Conservation (phyloP, 106 monocot species). For the Dendrobium officinale region DNA sequence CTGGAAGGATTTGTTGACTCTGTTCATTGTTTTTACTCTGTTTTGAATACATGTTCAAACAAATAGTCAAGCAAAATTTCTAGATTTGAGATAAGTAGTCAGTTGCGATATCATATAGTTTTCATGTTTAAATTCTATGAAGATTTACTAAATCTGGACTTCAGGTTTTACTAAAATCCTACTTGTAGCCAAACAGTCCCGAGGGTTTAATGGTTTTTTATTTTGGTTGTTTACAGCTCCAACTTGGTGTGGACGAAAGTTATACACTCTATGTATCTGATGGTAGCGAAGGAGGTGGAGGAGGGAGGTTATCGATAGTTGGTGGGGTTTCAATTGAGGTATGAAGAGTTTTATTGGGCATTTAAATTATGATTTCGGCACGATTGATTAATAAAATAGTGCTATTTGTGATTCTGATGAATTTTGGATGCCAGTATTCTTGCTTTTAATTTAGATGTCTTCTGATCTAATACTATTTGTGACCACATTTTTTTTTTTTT, state of each 20-base stretch:
- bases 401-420: neutral
- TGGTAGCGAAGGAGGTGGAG: slow-evolving; percentile 4
- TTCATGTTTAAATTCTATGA: neutral
- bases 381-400: neutral
- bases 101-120: neutral
- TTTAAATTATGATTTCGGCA: neutral
- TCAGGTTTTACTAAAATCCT: no score
- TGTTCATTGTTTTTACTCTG: neutral
- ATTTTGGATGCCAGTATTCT: neutral
- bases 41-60: neutral
- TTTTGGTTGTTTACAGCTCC: slow-evolving; percentile 36
- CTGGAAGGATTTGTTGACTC: neutral
- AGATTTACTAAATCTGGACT: neutral
- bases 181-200: no score
- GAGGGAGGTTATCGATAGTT: slow-evolving; percentile 40
- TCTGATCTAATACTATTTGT: neutral
- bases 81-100: no score
- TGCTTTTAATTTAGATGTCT: neutral
- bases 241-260: slow-evolving; percentile 85
- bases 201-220: neutral
- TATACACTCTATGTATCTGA: slow-evolving; percentile 50
- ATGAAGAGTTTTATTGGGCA: neutral
- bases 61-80: no score
- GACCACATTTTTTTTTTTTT: no score
- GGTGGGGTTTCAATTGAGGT: slow-evolving; percentile 74